Base-by-base conservation (phyloP, 2,329 filamentous ascomycete genomes). In the Monilinia vaccinii-corymbosi region DNA sequence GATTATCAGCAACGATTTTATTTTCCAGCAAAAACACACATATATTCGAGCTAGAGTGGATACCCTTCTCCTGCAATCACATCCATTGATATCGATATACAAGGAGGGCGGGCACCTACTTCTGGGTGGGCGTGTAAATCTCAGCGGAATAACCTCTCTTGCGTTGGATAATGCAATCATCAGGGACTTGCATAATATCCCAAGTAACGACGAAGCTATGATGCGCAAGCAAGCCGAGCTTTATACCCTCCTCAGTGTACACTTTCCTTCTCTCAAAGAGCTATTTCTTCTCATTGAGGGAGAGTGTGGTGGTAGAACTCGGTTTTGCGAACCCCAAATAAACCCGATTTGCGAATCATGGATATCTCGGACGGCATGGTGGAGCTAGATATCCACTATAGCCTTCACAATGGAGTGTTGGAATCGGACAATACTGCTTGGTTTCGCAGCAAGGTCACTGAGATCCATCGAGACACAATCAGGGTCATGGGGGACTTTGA, bases 161-260 rank as follows among this genome's bases (percentile, higher is more conserved):
- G 34, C 49, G 23, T n/a, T 52, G 21, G 10, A 18, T 21, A 4
- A 6, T 50, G 4, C 44, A 6, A 7, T 8, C 11, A 25, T 16
- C 21, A 8, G 13, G 23, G 21, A 7, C 6, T 16, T 16, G n/a
- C 14, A 23, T 6, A 4, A 2, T 5, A 14, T 14, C 14, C 1
- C 10, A 2, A 13, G 1, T 13, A 25, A 0, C 34, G 11, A 40
- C 4, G 1, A 18, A n/a, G 4, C 14, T 23, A n/a, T n/a, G 1
- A 52, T 40, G 42, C 9, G 11, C 42, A 45, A 14, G 8, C 23
- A 38, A 40, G 49, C 23, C 10, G 13, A 28, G 0, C 3, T 52
- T 13, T 52, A 52, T 13, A 52, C 34, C 1, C 23, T 52, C 7
- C 5, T 52, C 3, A 52, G 34, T 40, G 10, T n/a, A 0, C 34